These are phyloP conservation scores for Aureobasidium namibiae DNA, from an alignment of 2,329 filamentous ascomycete genomes.

Conservation along the genomic window DNA sequence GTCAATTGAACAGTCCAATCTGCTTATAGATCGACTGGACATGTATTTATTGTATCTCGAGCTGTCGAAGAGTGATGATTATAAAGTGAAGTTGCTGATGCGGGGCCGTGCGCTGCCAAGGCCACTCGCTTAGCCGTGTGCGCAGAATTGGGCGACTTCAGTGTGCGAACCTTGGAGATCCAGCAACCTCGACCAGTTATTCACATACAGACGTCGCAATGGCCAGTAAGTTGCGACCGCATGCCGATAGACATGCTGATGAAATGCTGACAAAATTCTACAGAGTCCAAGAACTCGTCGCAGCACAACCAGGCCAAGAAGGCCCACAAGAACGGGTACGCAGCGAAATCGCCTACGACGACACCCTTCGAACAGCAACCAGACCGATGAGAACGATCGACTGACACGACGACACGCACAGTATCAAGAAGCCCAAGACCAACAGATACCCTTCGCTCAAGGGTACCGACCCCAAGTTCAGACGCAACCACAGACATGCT, in stretches of 20 bases:
- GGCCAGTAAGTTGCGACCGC: conserved; percentile 54
- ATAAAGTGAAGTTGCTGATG: not conserved
- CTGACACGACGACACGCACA: conserved; percentile 32
- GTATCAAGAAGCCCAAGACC: conserved; percentile 99
- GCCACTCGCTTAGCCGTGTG: conserved; percentile 14
- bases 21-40: no score
- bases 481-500: conserved; percentile 99
- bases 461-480: conserved; percentile 98
- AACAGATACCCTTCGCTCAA: conserved; percentile 98
- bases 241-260: not conserved
- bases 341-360: not conserved
- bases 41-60: no score
- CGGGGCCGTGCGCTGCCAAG: not conserved
- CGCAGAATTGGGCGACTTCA: conserved; percentile 1
- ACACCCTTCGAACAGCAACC: not conserved
- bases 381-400: conserved; percentile 1
- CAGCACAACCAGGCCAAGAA: conserved; percentile 98
- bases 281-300: conserved; percentile 99
- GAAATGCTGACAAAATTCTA: conserved; percentile 14
- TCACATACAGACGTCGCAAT: conserved; percentile 45
- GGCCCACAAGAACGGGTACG: conserved; percentile 98
- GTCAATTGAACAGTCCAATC: no score
- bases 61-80: not conserved
- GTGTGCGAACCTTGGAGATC: conserved; percentile 8
- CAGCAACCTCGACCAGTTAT: conserved; percentile 11